Percentiles rank a stretch among this genome's conserved stretches.
phyloP scores from a whole-genome alignment of 2,329 filamentous ascomycete species.

The Neonectria ditissima region DNA sequence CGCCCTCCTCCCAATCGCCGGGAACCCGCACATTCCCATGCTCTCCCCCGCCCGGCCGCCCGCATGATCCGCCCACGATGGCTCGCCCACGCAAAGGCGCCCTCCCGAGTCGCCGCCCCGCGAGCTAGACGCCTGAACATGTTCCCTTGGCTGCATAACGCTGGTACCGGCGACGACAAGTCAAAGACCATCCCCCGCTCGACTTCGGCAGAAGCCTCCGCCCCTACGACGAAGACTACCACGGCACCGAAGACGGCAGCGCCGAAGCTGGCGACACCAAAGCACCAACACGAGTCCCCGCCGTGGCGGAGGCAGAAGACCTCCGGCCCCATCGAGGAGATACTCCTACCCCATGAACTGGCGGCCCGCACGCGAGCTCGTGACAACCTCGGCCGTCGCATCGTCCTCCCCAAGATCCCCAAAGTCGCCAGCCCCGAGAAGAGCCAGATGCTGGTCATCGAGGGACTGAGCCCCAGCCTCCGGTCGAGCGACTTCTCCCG shows the following conservation, averaged over 20 bases:
- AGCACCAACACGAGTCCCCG: neutral
- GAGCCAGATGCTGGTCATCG: constrained; percentile 64
- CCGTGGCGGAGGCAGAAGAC: constrained; percentile 12
- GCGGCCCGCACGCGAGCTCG: neutral
- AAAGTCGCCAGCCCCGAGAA: neutral
- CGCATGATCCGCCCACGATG: constrained; percentile 49
- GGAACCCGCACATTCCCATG: constrained; percentile 30
- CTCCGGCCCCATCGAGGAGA: neutral
- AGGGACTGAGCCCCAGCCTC: constrained; percentile 69
- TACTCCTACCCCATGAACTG: neutral
- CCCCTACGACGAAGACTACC: neutral
- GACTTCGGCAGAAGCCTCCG: neutral
- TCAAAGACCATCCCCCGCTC: neutral
- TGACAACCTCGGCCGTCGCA: neutral
- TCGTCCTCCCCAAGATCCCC: neutral
- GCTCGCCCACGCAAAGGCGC: constrained; percentile 41
- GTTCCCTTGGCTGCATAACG: neutral
- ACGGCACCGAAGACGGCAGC: neutral
- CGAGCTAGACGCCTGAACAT: constrained; percentile 22
- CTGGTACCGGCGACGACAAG: neutral
- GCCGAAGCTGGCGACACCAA: neutral
- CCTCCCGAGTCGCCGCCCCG: constrained; percentile 19
- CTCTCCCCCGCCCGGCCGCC: constrained; percentile 32
- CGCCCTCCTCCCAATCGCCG: constrained; percentile 2
- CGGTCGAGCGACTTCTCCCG: constrained; percentile 78